Evolutionary conservation across 768 basidiomycete species (phyloP).

Genomic region (Hypholoma fasciculare): DNA sequence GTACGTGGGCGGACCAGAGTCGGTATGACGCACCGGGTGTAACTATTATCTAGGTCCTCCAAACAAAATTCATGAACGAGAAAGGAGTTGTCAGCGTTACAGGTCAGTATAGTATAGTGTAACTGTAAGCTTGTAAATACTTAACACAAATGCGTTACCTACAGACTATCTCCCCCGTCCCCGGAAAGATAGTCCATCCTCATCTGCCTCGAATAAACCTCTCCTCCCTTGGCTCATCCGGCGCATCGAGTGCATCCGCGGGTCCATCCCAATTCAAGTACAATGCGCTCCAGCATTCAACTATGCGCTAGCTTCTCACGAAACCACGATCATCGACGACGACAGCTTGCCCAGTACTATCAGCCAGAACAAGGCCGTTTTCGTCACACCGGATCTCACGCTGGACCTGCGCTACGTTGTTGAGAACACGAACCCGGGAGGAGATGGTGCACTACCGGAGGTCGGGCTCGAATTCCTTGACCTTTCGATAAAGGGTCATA

Average conservation of each 20-base stretch:
- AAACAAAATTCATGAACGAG: slow-evolving; percentile 92
- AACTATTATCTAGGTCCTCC: slow-evolving; percentile 57
- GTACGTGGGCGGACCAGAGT: slow-evolving; percentile 35
- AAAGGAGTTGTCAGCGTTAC: slow-evolving; percentile 85
- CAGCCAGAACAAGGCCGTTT: slow-evolving; percentile 58
- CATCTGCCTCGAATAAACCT: slow-evolving; percentile 46
- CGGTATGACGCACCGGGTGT: not conserved
- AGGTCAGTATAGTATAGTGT: slow-evolving; percentile 38
- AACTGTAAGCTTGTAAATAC: not conserved
- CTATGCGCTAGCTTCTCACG: slow-evolving; percentile 81
- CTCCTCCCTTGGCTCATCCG: slow-evolving; percentile 85
- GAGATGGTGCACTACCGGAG: slow-evolving; percentile 47
- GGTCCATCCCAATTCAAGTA: slow-evolving; percentile 73
- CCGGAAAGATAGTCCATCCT: slow-evolving; percentile 28
- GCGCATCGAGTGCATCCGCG: slow-evolving; percentile 86
- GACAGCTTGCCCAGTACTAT: slow-evolving; percentile 18
- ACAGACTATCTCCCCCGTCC: slow-evolving; percentile 81
- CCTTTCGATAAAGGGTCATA: slow-evolving; percentile 68
- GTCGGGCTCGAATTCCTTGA: slow-evolving; percentile 65
- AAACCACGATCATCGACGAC: slow-evolving; percentile 55
- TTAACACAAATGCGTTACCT: slow-evolving; percentile 20
- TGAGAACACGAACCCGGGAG: slow-evolving; percentile 43
- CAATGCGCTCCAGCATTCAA: slow-evolving; percentile 97
- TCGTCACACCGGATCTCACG: slow-evolving; percentile 53
- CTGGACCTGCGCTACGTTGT: slow-evolving; percentile 80